Conservation (phyloP, 768 basidiomycete species). For the Vararia minispora region DNA sequence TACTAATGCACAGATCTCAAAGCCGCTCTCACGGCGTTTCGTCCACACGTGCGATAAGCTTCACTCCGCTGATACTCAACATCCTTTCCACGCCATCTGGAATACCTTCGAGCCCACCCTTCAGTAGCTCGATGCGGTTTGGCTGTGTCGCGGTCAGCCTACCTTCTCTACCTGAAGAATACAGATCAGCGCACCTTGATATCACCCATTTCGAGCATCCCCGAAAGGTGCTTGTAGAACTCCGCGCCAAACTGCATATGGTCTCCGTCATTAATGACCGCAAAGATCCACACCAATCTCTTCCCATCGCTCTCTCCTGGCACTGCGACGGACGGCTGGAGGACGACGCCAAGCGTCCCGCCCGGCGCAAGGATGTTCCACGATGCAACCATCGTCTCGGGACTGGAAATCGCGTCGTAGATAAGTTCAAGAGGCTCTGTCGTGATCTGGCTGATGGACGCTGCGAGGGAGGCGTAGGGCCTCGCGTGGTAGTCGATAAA, state of each 20-base stretch:
- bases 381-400: conserved; percentile 8
- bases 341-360: conserved; percentile 9
- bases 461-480: conserved; percentile 2
- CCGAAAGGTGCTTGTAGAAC: conserved; percentile 19
- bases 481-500: conserved; percentile 7
- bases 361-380: conserved; percentile 12
- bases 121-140: conserved; percentile 29
- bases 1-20: too few species aligned
- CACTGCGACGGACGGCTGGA: conserved; percentile 7
- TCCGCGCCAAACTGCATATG: conserved; percentile 21
- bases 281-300: conserved; percentile 2
- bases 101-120: conserved; percentile 29
- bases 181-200: conserved; percentile 19
- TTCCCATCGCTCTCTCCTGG: conserved; percentile 12
- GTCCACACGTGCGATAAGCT: conserved; percentile 31
- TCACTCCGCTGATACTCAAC: conserved; percentile 29
- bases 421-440: conserved; percentile 9
- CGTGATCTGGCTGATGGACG: conserved; percentile 7
- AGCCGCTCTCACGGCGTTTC: conserved; percentile 24
- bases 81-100: conserved; percentile 25
- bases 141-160: conserved; percentile 22
- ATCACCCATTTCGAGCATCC: conserved; percentile 22
- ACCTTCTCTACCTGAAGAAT: not conserved
- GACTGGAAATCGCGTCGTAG: conserved; percentile 10
- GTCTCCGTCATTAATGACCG: conserved; percentile 4